Conservation (phyloP, 306 rosid species). For the Vicia sativa region DNA sequence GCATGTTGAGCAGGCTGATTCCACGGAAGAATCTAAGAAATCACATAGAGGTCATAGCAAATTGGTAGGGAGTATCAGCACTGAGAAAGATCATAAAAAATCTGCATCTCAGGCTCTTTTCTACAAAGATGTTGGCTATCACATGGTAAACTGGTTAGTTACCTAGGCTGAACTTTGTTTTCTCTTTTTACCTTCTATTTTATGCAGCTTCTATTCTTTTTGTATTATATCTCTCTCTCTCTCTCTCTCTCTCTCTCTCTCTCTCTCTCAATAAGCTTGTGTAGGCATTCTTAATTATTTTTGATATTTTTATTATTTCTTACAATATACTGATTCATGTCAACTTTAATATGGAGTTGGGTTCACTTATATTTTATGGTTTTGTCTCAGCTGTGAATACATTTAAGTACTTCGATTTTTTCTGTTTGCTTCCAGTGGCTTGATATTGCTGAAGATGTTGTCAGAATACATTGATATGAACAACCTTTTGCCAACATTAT, state of each 20-base stretch:
- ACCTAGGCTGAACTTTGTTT: constrained; percentile 37
- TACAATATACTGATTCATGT: constrained; percentile 2
- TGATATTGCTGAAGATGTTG: constrained; percentile 94
- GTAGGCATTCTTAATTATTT: background rate
- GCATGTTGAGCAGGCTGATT: constrained; percentile 48
- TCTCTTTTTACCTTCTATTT: background rate
- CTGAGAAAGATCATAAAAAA: constrained; percentile 78
- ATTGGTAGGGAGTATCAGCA: constrained; percentile 51
- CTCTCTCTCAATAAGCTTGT: constrained; percentile 5
- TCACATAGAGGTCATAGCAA: constrained; percentile 49
- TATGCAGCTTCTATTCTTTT: constrained; percentile 11
- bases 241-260: constrained; percentile 14
- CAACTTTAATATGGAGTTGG: constrained; percentile 30
- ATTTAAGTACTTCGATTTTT: constrained; percentile 33
- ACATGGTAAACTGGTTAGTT: constrained; percentile 99
- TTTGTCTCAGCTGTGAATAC: constrained; percentile 32
- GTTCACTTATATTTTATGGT: constrained; percentile 29
- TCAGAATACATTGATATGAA: constrained; percentile 94
- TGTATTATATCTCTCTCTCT: background rate
- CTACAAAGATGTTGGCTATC: constrained; percentile 82
- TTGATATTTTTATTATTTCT: background rate
- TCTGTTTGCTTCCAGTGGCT: constrained; percentile 67
- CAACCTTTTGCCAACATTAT: constrained; percentile 73
- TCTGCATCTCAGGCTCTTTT: constrained; percentile 70
- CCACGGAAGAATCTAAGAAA: constrained; percentile 49